A percentile compares a stretch with the other conserved stretches of the same genome.
Evolutionary conservation across 2,329 filamentous ascomycete genomes (phyloP).

Genomic region (Cordyceps sp.): DNA sequence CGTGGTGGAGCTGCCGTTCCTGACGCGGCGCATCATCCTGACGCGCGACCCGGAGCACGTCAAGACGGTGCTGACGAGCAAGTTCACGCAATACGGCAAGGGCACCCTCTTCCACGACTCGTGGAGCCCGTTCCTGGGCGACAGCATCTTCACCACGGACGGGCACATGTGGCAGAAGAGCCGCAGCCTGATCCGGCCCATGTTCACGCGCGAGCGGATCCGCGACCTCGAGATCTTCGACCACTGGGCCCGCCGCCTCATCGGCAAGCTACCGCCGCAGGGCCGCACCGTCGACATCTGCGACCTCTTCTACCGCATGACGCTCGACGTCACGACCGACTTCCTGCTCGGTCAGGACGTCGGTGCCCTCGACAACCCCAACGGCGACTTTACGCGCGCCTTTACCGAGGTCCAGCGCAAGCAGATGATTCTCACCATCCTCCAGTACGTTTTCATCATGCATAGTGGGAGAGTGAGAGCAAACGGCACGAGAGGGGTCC

Average conservation of each 20-base stretch:
- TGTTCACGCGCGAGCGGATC: slow-evolving; percentile 73
- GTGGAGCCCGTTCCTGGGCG: slow-evolving; percentile 60
- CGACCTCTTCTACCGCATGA: slow-evolving; percentile 67
- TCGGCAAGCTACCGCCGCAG: slow-evolving; percentile 12
- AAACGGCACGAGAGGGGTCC: no score
- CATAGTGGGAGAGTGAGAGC: no score
- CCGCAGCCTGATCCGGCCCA: slow-evolving; percentile 63
- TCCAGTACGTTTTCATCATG: slow-evolving; percentile 7
- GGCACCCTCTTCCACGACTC: slow-evolving; percentile 57
- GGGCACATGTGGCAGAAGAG: slow-evolving; percentile 62
- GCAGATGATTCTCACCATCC: slow-evolving; percentile 24
- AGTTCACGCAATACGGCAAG: slow-evolving; percentile 75
- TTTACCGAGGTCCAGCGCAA: slow-evolving; percentile 66
- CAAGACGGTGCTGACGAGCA: slow-evolving; percentile 75
- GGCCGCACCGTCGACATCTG: slow-evolving; percentile 50
- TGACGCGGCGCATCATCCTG: slow-evolving; percentile 47
- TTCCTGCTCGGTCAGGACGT: slow-evolving; percentile 51
- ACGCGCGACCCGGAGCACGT: slow-evolving; percentile 80
- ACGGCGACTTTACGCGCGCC: slow-evolving; percentile 58
- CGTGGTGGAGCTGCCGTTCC: slow-evolving; percentile 33
- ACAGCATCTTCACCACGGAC: slow-evolving; percentile 68
- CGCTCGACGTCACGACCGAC: slow-evolving; percentile 71
- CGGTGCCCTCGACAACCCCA: slow-evolving; percentile 24
- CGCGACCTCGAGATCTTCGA: slow-evolving; percentile 72
- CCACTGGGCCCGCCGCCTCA: slow-evolving; percentile 4